Evolutionary conservation across 2,329 filamentous ascomycete genomes (phyloP).

Genomic region (Colletotrichum sp.): DNA sequence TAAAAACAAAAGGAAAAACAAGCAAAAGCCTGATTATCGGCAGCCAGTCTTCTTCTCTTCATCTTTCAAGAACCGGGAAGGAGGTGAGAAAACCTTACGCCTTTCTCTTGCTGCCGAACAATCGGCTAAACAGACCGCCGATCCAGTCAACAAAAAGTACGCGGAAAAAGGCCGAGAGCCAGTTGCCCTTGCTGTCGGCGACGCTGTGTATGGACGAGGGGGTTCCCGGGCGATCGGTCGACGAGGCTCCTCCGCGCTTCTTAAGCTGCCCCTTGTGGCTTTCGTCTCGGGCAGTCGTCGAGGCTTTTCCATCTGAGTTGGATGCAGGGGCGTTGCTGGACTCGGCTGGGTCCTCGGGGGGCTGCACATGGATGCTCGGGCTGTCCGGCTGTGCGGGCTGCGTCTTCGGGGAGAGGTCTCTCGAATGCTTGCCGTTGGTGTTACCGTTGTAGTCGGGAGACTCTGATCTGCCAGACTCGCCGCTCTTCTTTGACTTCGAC

Average conservation of each 20-base stretch:
- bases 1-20: neutral
- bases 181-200: constrained; percentile 26
- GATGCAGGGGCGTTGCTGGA: neutral
- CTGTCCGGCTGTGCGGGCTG: neutral
- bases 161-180: constrained; percentile 38
- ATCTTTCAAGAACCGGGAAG: neutral
- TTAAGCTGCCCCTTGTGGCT: constrained; percentile 15
- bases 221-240: constrained; percentile 20
- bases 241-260: constrained; percentile 14
- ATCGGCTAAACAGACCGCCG: constrained; percentile 33
- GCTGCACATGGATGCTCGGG: neutral
- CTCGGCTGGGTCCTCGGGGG: constrained; percentile 2
- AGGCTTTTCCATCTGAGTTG: neutral
- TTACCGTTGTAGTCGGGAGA: neutral
- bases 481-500: constrained; percentile 10
- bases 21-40: neutral
- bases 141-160: constrained; percentile 44
- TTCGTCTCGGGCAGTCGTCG: neutral
- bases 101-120: constrained; percentile 23
- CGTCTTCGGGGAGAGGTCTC: neutral
- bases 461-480: neutral
- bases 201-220: constrained; percentile 25
- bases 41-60: neutral
- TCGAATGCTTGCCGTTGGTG: constrained; percentile 3
- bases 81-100: constrained; percentile 17